Conservation (phyloP, 352 stramenopile species). For the Globisporangium acanthophoron region DNA sequence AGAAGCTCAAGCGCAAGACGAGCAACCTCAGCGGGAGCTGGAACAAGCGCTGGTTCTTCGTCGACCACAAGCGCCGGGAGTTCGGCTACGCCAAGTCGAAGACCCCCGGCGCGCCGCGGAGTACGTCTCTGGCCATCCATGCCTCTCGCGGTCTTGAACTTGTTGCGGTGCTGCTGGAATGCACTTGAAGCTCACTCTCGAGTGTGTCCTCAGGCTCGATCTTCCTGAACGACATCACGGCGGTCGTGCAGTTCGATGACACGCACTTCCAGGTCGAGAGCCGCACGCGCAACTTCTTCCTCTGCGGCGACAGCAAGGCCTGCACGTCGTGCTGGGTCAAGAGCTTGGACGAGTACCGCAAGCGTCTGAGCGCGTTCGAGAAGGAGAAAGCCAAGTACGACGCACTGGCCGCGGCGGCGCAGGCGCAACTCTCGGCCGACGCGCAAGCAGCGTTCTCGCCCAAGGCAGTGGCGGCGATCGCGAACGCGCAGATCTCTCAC, state of each 20-base stretch:
- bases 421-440: slow-evolving; percentile 6
- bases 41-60: slow-evolving; percentile 88
- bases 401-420: slow-evolving; percentile 12
- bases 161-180: neutral
- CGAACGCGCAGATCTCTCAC: slow-evolving; percentile 1
- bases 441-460: slow-evolving; percentile 1
- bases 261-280: slow-evolving; percentile 84
- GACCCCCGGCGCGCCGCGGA: slow-evolving; percentile 30
- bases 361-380: slow-evolving; percentile 60
- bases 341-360: slow-evolving; percentile 76
- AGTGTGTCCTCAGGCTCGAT: slow-evolving; percentile 45
- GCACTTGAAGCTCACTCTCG: neutral
- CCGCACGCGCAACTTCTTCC: slow-evolving; percentile 79
- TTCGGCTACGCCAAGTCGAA: slow-evolving; percentile 70
- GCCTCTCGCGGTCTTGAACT: neutral
- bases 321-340: slow-evolving; percentile 76
- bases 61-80: slow-evolving; percentile 64
- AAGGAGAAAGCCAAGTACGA: slow-evolving; percentile 47
- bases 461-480: neutral
- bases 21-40: slow-evolving; percentile 69
- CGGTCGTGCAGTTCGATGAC: slow-evolving; percentile 79
- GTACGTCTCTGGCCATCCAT: slow-evolving; percentile 18
- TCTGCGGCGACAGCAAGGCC: slow-evolving; percentile 81
- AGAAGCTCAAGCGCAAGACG: slow-evolving; percentile 86
- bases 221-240: slow-evolving; percentile 84